Evolutionary conservation across 306 rosid genomes (phyloP), one percentile per base, ranked within the genome.

Genomic region (Malus fusca): DNA sequence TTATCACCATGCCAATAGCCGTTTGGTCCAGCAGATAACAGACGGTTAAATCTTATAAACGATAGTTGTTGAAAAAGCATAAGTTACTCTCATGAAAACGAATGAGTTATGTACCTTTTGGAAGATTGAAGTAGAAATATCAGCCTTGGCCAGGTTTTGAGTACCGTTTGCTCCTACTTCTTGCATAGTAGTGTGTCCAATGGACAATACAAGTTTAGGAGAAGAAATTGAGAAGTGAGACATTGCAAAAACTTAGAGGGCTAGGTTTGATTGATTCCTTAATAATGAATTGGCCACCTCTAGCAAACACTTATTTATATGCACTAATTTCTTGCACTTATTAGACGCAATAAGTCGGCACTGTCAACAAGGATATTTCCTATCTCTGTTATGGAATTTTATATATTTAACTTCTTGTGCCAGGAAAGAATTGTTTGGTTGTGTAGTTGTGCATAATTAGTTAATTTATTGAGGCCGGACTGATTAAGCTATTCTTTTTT

Each of bases 181-280:
- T 76, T 72, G 79, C 56, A 35, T 46, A 4, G 26, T 0, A 42
- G 72, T 72, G n/a, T 72, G 76, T 56, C 73, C 76, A 58, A 56
- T 17, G 28, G 80, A 31, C 22, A 74, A 71, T 25, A 65, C 86
- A 75, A 80, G 68, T 71, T 66, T 81, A 30, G 70, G 78, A 48
- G 77, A 62, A 35, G 80, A 51, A 74, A 60, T 77, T 66, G 88
- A 75, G 30, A 67, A 66, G 73, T 77, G 70, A 80, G 81, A 69
- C 87, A 80, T 80, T 72, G 42, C 76, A 44, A 71, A 76, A 77
- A 72, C 62, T n/a, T 60, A 56, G 63, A 40, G 62, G 42, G 31
- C 11, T 22, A 18, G 17, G 22, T 52, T 53, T 44, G 21, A 17
- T 51, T 48, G 55, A 48, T 18, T 51, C 6, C 55, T 51, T 51